Base-by-base conservation (phyloP, 2,329 filamentous ascomycete genomes). In the Nemania bipapillata region DNA sequence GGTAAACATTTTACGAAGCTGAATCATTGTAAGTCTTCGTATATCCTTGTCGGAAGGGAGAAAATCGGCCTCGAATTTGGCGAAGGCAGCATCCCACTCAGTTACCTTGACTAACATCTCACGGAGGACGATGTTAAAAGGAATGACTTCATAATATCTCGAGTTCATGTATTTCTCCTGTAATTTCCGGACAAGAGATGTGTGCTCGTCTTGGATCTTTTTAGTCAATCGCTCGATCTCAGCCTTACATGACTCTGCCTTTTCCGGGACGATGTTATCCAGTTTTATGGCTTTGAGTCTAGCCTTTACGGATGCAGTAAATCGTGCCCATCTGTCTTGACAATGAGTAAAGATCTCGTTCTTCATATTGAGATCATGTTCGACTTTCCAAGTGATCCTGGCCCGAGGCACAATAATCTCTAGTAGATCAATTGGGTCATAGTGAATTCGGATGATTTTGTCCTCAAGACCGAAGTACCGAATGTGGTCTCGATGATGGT, bases 31-130 rank as follows among this genome's bases (percentile, higher is more conserved):
- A 69, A 99, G 84, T 75, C 96, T 90, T 70, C 94, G 89, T 76
- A 99, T 97, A 81, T 99, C 96, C 77, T 97, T 98, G 79, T 99
- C 96, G 0, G 95, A 77, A 90, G 92, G 95, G 75, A 99, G 91
- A 81, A 95, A 99, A 74, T 97, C 92, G 50, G 90, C 89, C 78
- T 99, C 96, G 68, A 99, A 98, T 63, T 96, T 92, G 64, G 89
- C 86, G 81, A 99, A 99, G 0, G 89, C 89, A 26, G 91, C 89
- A 76, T 99, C 96, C 96, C 96, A 99, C 72, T 94, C 93, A 22
- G 94, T 90, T 3, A 95, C 94, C 74, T 92, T 96, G 77, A 97
- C 94, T 72, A 98, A 90, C 84, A 97, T 96, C 64, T 93, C 92
- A 73, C 95, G 90, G 57, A 97, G 88, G 7, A 95, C 92, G 65